Percentiles rank a stretch among this genome's conserved stretches.
These are phyloP conservation scores for Clitocybe nebularis DNA, from an alignment of 1,284 basidiomycete species.

Conservation along the genomic window DNA sequence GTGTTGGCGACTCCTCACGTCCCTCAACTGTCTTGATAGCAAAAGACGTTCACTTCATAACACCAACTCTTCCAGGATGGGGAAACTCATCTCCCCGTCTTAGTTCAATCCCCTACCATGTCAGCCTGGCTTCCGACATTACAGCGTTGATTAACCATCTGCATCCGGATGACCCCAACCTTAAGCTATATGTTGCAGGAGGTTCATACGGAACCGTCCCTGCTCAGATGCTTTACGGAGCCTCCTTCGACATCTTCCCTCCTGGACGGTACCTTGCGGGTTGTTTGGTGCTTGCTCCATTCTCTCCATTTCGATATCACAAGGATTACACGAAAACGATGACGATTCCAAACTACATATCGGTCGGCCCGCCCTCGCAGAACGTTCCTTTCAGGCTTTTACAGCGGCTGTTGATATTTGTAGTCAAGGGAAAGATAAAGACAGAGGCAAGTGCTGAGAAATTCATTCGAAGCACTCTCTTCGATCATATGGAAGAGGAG, in stretches of 20 bases:
- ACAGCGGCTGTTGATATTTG: slow-evolving; percentile 25
- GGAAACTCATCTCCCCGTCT: slow-evolving; percentile 43
- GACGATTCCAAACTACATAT: slow-evolving; percentile 40
- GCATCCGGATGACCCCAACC: slow-evolving; percentile 35
- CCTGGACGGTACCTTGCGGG: slow-evolving; percentile 40
- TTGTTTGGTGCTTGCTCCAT: slow-evolving; percentile 41
- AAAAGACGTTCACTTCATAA: slow-evolving; percentile 41
- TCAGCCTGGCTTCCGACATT: slow-evolving; percentile 41
- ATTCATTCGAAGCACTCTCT: slow-evolving; percentile 35
- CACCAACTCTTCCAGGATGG: slow-evolving; percentile 55
- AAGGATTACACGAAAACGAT: slow-evolving; percentile 38
- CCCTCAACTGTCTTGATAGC: slow-evolving; percentile 30
- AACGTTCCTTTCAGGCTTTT: slow-evolving; percentile 37
- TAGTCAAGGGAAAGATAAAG: slow-evolving; percentile 31
- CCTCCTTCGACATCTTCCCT: slow-evolving; percentile 47
- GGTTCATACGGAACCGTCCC: slow-evolving; percentile 51
- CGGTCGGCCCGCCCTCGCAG: slow-evolving; percentile 39
- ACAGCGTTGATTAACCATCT: slow-evolving; percentile 44
- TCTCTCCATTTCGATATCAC: slow-evolving; percentile 44
- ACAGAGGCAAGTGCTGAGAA: slow-evolving; percentile 36
- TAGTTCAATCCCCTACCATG: slow-evolving; percentile 31
- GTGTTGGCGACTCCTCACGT: slow-evolving; percentile 37
- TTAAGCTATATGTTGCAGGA: slow-evolving; percentile 46
- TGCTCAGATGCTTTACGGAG: slow-evolving; percentile 54
- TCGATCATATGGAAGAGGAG: slow-evolving; percentile 39